A percentile compares a stretch with the other conserved stretches of the same genome.
phyloP scores from a whole-genome alignment of 2,329 filamentous ascomycete species.

The Coniochaeta ligniaria region DNA sequence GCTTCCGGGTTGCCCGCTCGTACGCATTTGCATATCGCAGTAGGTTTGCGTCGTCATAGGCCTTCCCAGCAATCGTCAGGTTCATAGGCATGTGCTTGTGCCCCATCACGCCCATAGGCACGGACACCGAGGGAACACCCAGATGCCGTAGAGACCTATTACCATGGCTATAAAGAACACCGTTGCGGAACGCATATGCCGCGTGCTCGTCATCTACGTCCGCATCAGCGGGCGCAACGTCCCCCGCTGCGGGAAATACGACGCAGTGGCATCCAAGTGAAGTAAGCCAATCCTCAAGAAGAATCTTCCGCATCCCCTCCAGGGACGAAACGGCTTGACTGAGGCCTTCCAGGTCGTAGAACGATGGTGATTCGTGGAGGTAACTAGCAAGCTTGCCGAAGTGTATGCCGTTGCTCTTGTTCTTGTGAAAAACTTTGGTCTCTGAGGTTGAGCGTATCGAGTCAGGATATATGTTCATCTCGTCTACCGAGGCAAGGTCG shows the following conservation, averaged over 20 bases:
- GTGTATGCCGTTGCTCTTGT: constrained; percentile 11
- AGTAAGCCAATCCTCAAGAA: constrained; percentile 46
- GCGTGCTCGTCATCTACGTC: constrained; percentile 27
- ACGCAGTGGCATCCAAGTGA: constrained; percentile 31
- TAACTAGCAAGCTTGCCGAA: constrained; percentile 13
- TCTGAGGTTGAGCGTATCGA: constrained; percentile 12
- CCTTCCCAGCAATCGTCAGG: constrained; percentile 42
- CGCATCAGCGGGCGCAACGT: constrained; percentile 39
- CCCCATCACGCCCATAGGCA: constrained; percentile 43
- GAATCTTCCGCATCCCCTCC: constrained; percentile 38
- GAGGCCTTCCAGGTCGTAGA: constrained; percentile 24
- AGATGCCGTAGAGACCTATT: constrained; percentile 45
- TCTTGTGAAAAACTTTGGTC: constrained; percentile 9
- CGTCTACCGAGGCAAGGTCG: constrained; percentile 30
- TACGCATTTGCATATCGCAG: constrained; percentile 16
- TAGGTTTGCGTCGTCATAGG: constrained; percentile 32
- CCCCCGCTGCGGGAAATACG: constrained; percentile 41
- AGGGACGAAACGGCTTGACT: constrained; percentile 32
- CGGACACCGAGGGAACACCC: constrained; percentile 45
- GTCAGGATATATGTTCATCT: constrained; percentile 25
- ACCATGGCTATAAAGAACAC: constrained; percentile 48
- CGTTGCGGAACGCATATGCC: constrained; percentile 35
- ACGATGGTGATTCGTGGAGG: constrained; percentile 8
- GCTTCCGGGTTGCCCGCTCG: constrained; percentile 5
- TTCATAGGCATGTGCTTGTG: constrained; percentile 43